Evolutionary conservation across 164 flowering plant species (phyloP), one percentile per base, ranked within the genome.

Genomic region (Platanus orientalis): DNA sequence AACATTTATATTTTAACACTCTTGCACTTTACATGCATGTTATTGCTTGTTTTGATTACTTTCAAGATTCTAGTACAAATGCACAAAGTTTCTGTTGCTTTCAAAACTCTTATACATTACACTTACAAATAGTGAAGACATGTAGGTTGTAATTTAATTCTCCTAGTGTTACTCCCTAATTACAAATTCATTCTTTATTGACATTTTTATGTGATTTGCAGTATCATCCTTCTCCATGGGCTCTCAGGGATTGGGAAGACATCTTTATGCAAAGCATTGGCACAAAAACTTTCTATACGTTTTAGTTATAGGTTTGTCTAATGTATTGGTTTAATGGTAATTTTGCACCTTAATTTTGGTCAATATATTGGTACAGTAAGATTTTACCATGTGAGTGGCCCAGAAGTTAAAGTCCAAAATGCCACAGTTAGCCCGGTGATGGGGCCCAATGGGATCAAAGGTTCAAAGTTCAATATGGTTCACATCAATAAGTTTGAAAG

Each of bases 211-310:
- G 30, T 36, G 39, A 40, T 54, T 65, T 83, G 76, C 77, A 95
- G 99, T 65, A 87, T 95, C 61, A 69, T 95, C 72, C 96, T 95
- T 61, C 77, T 95, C 71, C 99, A 95, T 78, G 99, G 99, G 68
- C 99, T 97, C 61, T 97, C 99, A 44, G 99, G 99, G 26, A 95
- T 97, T 58, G 99, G 99, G 61, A 95, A 95, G 64, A 95, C 99
- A 66, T 95, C 99, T 48, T 73, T 95, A 60, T 95, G 99, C 65
- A 95, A 92, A 77, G 97, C 99, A 51, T 69, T 95, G 75, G 99
- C 97, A 63, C 99, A 95, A 67, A 95, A 95, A 71, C 87, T 92
- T 55, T 83, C 99, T 7, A 88, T 95, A 59, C 84, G 92, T 71
- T 90, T 89, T 51, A 86, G 71, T 72, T 70, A 80, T 61, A 92